Evolutionary conservation across 208 protist species (phyloP), one percentile per base, ranked within the genome.

Genomic region (Tritrichomonas foetus): DNA sequence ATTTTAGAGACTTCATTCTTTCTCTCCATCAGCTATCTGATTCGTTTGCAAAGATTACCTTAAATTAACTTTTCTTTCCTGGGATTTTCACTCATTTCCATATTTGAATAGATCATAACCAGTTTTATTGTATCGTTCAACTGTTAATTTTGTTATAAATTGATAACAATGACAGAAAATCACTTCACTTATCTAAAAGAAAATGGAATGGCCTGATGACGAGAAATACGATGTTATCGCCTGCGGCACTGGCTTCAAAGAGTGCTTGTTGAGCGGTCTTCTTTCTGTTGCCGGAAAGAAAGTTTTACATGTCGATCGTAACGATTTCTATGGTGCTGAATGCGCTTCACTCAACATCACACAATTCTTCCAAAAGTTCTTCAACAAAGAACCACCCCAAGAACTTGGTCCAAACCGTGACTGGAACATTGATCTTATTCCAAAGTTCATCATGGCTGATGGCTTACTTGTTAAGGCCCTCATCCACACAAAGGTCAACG

Each of bases 261-360:
- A 99, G 96, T 99, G 98, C 96, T 97, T 99, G 57, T 96, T 99
- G 66, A 97, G 96, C 66, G 96, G 97, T 53, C 95, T 98, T 16
- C 97, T 99, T 0, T 98, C 98, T 16, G 96, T 97, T 39, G 95
- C 97, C 64, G 98, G 98, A 36, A 98, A 99, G 95, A 99, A 99
- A 95, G 98, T 99, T 14, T 96, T 99, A 44, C 99, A 99, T 94
- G 97, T 99, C 95, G 99, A 99, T 95, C 97, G 98, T 94, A 99
- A 99, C 96, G 95, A 97, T 33, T 99, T 99, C 96, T 99, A 99
- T 95, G 99, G 99, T 94, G 99, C 98, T 64, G 99, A 99, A 94
- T 98, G 96, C 95, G 99, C 99, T 25, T 99, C 98, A 16, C 96
- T 99, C 8, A 99, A 99, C 95, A 96, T 99, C 49, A 96, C 97